A percentile compares a stretch with the other conserved stretches of the same genome.
Evolutionary conservation across 805 yeast genomes (phyloP).

Genomic region (Ogataea nonfermentans): DNA sequence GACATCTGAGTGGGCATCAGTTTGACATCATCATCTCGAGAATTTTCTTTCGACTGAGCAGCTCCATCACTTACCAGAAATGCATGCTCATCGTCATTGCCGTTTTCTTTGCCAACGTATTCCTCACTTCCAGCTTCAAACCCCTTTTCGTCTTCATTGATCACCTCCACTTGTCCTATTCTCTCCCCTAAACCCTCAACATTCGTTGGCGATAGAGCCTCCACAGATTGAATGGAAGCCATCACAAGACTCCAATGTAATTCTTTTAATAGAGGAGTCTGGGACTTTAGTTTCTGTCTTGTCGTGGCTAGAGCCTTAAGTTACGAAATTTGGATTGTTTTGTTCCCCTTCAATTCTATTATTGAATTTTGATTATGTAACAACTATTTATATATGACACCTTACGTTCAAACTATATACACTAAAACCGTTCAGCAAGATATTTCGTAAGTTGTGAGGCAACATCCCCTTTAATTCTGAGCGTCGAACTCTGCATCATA

Average conservation of each 20-base stretch:
- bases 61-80: neutral
- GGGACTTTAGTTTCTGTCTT: neutral
- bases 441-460: constrained; percentile 35
- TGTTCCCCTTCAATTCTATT: constrained; percentile 10
- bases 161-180: neutral
- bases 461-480: constrained; percentile 52
- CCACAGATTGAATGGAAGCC: constrained; percentile 5
- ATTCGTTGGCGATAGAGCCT: neutral
- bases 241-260: neutral
- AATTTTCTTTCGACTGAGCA: constrained; percentile 2
- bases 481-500: constrained; percentile 48
- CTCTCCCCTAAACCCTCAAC: constrained; percentile 2
- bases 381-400: neutral
- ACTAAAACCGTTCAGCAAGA: constrained; percentile 32
- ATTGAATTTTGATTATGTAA: constrained; percentile 3
- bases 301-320: neutral
- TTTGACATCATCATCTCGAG: neutral
- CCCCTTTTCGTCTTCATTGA: constrained; percentile 1
- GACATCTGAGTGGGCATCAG: constrained; percentile 7
- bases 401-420: constrained; percentile 1
- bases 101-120: constrained; percentile 6
- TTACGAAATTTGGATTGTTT: constrained; percentile 2
- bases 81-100: neutral
- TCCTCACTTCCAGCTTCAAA: neutral
- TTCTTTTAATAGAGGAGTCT: neutral